Base-by-base conservation (phyloP, 768 basidiomycete genomes). In the Hemileccinum rubropunctum region DNA sequence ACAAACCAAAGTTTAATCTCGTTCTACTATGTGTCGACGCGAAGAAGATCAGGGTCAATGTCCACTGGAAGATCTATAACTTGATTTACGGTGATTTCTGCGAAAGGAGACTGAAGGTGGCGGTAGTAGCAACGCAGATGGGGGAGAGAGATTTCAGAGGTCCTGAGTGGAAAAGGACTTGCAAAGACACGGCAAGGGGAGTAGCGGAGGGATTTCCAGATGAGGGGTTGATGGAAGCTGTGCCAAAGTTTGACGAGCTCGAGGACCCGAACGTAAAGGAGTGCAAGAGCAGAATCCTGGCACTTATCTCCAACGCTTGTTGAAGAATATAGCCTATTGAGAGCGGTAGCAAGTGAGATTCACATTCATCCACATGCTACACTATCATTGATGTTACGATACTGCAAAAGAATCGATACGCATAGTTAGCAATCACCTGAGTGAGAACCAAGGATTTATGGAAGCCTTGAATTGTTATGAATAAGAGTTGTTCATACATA, bases 11-110 rank as follows among this genome's bases (percentile, higher is more conserved):
- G 3, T 20, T 63, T 40, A 12, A 51, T 35, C 52, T 63, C 42
- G 58, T 65, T 37, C 36, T 63, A 32, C 33, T 65, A 9, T 63
- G 62, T 20, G 34, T 63, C 26, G 58, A 59, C 4, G 50, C 49
- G 23, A 56, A 35, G 47, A 63, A 63, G 37, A 63, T 55, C 34
- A 48, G 26, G 13, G 42, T 38, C 20, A n/a, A 12, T 4, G 43
- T 36, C 9, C 52, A 54, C 28, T 63, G 62, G 62, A 60, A 51
- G 46, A 53, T 50, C 21, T 63, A 60, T 23, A 39, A 53, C 48
- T 51, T 54, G 50, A 49, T 63, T 37, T 48, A 43, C 26, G 43
- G 32, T 1, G 40, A 59, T 28, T 63, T 65, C 27, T 53, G 54
- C 41, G 9, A 47, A 11, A 36, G 7, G 43, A 47, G 30, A 6